phyloP scores from a whole-genome alignment of 2,329 filamentous ascomycete species.

The Daldinia sp. region DNA sequence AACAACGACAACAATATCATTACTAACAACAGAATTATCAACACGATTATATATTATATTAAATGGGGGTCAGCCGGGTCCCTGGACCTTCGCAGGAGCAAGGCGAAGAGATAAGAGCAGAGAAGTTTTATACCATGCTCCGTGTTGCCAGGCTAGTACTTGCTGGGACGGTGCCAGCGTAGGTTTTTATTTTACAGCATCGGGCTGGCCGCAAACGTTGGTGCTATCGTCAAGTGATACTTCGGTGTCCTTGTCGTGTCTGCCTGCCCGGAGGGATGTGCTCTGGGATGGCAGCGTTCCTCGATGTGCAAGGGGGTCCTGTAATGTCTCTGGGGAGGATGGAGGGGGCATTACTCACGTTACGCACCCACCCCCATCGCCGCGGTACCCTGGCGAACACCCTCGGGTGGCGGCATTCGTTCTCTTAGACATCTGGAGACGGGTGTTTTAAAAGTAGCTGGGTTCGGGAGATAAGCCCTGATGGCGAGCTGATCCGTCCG shows the following conservation, averaged over 20 bases:
- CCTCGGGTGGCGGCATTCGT: background rate
- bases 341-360: slow-evolving; percentile 3
- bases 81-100: slow-evolving; percentile 26
- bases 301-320: slow-evolving; percentile 18
- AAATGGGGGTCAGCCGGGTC: slow-evolving; percentile 7
- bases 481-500: background rate
- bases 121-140: slow-evolving; percentile 21
- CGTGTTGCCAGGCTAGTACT: slow-evolving; percentile 31
- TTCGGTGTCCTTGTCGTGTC: slow-evolving; percentile 13
- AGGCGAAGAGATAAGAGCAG: slow-evolving; percentile 29
- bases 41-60: background rate
- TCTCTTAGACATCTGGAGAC: background rate
- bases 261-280: background rate
- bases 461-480: slow-evolving; percentile 15
- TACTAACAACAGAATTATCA: background rate
- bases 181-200: slow-evolving; percentile 6
- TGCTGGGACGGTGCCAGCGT: slow-evolving; percentile 21
- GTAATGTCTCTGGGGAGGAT: background rate
- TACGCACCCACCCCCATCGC: slow-evolving; percentile 14
- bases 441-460: slow-evolving; percentile 8
- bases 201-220: slow-evolving; percentile 11
- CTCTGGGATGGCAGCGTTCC: slow-evolving; percentile 10
- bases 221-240: slow-evolving; percentile 10
- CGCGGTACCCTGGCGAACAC: slow-evolving; percentile 12
- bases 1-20: background rate